These are phyloP conservation scores for Cladorrhinum sp. DNA, from an alignment of 2,329 filamentous ascomycete genomes.

Conservation along the genomic window DNA sequence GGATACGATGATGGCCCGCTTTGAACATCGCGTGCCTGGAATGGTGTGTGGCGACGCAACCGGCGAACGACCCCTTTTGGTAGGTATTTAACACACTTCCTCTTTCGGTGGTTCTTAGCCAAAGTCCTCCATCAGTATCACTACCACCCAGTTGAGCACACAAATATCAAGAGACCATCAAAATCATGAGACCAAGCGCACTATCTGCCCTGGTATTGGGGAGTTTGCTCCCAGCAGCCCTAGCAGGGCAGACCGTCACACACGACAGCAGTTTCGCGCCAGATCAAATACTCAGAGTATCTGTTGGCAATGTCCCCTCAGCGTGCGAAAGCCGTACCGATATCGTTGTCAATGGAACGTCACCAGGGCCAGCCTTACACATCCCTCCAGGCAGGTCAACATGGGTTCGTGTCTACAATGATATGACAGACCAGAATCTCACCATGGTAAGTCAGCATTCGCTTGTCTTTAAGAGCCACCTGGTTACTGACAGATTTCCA, in stretches of 20 bases:
- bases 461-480: not conserved
- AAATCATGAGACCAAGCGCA: not conserved
- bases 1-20: not conserved
- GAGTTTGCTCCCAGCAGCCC: conserved; percentile 4
- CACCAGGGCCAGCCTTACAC: conserved; percentile 48
- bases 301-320: conserved; percentile 39
- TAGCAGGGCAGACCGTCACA: conserved; percentile 6
- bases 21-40: not conserved
- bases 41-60: not conserved
- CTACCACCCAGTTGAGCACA: too few relatives aligned
- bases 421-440: conserved; percentile 50
- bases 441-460: conserved; percentile 46
- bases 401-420: conserved; percentile 60
- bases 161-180: too few relatives aligned
- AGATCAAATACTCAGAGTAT: conserved; percentile 46
- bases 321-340: conserved; percentile 42
- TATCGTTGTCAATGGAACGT: conserved; percentile 50
- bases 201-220: conserved; percentile 7
- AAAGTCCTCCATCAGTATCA: not conserved
- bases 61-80: not conserved
- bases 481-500: conserved; percentile 29
- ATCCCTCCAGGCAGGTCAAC: conserved; percentile 44
- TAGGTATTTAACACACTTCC: not conserved
- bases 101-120: not conserved
- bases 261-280: conserved; percentile 37